Base-by-base conservation (phyloP, 1,284 basidiomycete genomes). In the Pholiota adiposa region DNA sequence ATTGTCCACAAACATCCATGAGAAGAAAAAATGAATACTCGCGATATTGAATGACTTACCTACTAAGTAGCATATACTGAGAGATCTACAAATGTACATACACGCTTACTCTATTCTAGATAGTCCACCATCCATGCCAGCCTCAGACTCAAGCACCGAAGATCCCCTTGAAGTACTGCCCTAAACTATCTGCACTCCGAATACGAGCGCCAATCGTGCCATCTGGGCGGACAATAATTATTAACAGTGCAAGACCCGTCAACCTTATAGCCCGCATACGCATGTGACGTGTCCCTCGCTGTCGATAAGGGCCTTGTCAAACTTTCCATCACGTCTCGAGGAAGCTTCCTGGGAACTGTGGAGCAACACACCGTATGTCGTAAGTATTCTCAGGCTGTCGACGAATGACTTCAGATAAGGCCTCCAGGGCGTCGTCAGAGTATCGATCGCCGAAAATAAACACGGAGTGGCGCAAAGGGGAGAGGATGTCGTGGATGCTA, bases 151-250 rank as follows among this genome's bases (percentile, higher is more conserved):
- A 46, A 27, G 23, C 44, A 16, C 23, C 12, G 23, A 64, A 62
- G 21, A 64, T 60, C 3, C 58, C 38, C 11, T 50, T 27, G 44
- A 65, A 65, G 31, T 65, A 65, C 25, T 31, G 54, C 23, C 51
- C 44, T 3, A 65, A 19, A 1, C 57, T 56, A 29, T 43, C 14
- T 1, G 25, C 54, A 21, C 48, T 38, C n/a, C 41, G 36, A 23
- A 59, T 43, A 8, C 63, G 61, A 18, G 63, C 63, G 31, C 63
- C 63, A 38, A 65, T 55, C 5, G 62, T 59, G 5, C 63, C 63
- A 36, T 65, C 63, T 8, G 63, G 63, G 3, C 63, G 59, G 6
- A 65, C 54, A 29, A 65, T 36, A 38, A n/a, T n/a, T n/a, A n/a
- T n/a, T n/a, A n/a, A 58, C 61, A 18, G 59, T 19, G 25, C 54